phyloP scores from a whole-genome alignment of 352 stramenopile genomes.

The Globisporangium barbulae region DNA sequence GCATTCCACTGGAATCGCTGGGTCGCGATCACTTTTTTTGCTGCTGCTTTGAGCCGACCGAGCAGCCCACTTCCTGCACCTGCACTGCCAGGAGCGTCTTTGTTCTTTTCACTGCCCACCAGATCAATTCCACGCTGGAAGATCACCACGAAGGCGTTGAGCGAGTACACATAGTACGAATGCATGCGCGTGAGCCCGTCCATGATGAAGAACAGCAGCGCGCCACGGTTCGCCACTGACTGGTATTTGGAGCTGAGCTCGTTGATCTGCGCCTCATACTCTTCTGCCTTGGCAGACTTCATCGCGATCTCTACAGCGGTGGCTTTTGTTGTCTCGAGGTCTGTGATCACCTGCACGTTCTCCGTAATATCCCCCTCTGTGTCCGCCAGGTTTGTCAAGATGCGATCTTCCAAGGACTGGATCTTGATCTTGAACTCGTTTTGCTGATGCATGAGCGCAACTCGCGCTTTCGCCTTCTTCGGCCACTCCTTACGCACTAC shows the following conservation, averaged over 20 bases:
- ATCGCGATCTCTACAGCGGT: conserved; percentile 84
- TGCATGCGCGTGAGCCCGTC: conserved; percentile 91
- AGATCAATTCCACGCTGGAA: conserved; percentile 94
- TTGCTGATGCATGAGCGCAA: conserved; percentile 83
- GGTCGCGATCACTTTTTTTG: conserved; percentile 80
- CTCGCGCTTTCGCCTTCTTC: conserved; percentile 75
- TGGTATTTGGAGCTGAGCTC: conserved; percentile 90
- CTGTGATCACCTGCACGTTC: conserved; percentile 95
- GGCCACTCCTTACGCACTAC: conserved; percentile 90
- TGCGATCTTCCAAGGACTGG: conserved; percentile 87
- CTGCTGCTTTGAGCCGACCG: conserved; percentile 68
- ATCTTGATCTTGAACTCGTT: conserved; percentile 90
- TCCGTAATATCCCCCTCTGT: conserved; percentile 90
- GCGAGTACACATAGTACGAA: conserved; percentile 94
- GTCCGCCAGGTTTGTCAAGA: conserved; percentile 80
- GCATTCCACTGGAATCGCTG: conserved; percentile 87
- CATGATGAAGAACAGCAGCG: conserved; percentile 96
- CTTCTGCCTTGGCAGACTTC: conserved; percentile 72
- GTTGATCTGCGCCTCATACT: conserved; percentile 80
- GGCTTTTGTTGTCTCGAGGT: conserved; percentile 92
- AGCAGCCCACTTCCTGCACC: conserved; percentile 35
- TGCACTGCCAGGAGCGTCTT: conserved; percentile 18
- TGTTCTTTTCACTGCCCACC: conserved; percentile 46
- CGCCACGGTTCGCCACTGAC: conserved; percentile 87
- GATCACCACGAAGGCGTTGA: conserved; percentile 94